phyloP scores from a whole-genome alignment of 371 early-diverging fungal genomes.

The Dentiscutata heterogama region DNA sequence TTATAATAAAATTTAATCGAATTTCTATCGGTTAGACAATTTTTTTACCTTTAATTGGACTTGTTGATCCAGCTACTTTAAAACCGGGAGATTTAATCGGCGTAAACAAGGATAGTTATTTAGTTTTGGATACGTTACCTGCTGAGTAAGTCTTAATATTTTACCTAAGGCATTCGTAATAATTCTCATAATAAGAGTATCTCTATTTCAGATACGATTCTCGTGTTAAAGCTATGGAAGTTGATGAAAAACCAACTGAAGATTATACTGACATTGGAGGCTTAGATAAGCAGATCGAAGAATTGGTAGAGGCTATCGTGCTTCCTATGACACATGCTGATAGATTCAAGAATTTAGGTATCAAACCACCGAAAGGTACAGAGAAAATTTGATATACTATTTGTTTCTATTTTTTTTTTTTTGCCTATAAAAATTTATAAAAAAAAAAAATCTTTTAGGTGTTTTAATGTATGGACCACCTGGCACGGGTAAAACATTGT shows the following conservation, averaged over 20 bases:
- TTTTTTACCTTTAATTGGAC: slow-evolving; percentile 98
- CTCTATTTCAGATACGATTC: slow-evolving; percentile 88
- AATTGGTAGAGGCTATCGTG: slow-evolving; percentile 98
- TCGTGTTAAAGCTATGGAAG: slow-evolving; percentile 99
- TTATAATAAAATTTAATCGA: too few species aligned
- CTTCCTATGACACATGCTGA: slow-evolving; percentile 99
- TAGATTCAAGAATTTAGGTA: slow-evolving; percentile 96
- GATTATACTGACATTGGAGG: slow-evolving; percentile 99
- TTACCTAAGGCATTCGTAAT: too few species aligned
- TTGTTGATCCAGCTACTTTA: slow-evolving; percentile 93
- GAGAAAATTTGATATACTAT: neutral
- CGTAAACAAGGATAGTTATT: slow-evolving; percentile 99
- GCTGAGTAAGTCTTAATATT: slow-evolving; percentile 78
- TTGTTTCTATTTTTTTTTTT: too few species aligned
- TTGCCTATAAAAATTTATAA: neutral
- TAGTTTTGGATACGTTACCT: slow-evolving; percentile 98
- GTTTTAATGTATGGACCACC: slow-evolving; percentile 99
- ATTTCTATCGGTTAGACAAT: slow-evolving; percentile 73
- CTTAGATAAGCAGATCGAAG: slow-evolving; percentile 99
- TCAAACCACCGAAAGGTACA: slow-evolving; percentile 96
- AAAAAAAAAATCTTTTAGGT: slow-evolving; percentile 52
- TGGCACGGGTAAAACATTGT: slow-evolving; percentile 96
- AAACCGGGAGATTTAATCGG: slow-evolving; percentile 99
- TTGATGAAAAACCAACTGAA: slow-evolving; percentile 99
- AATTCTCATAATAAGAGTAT: neutral